These are phyloP conservation scores for Scytalidium sp. DNA, from an alignment of 2,329 filamentous ascomycete species.

Conservation along the genomic window DNA sequence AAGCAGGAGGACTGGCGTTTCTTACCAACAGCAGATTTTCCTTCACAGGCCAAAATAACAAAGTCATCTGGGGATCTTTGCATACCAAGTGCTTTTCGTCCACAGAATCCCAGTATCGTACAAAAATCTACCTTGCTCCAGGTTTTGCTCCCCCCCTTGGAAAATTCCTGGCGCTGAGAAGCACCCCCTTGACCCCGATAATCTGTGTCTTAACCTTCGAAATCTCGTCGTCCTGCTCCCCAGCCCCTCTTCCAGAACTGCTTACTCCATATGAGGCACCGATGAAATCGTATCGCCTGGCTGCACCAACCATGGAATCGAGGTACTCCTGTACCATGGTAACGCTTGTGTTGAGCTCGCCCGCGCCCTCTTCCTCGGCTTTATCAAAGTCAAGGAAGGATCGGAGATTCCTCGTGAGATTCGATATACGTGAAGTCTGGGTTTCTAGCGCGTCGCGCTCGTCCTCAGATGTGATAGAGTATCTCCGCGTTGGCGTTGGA, in stretches of 20 bases:
- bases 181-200: slow-evolving; percentile 72
- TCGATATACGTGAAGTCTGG: slow-evolving; percentile 37
- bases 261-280: slow-evolving; percentile 31
- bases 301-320: slow-evolving; percentile 53
- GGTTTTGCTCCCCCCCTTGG: slow-evolving; percentile 36
- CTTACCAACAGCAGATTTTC: too few species aligned
- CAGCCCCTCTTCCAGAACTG: slow-evolving; percentile 34
- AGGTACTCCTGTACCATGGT: slow-evolving; percentile 62
- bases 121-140: too few species aligned
- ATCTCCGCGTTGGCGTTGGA: slow-evolving; percentile 33
- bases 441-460: not conserved
- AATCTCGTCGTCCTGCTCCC: slow-evolving; percentile 67
- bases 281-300: slow-evolving; percentile 20
- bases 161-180: slow-evolving; percentile 73
- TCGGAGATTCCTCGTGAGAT: slow-evolving; percentile 48
- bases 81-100: too few species aligned
- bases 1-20: too few species aligned
- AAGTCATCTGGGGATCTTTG: too few species aligned
- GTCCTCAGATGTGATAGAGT: slow-evolving; percentile 9
- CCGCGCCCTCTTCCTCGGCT: slow-evolving; percentile 15
- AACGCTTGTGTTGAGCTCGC: slow-evolving; percentile 28
- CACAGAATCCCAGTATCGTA: too few species aligned
- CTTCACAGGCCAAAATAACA: too few species aligned
- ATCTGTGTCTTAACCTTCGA: slow-evolving; percentile 72
- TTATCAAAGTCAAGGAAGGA: slow-evolving; percentile 43